These are phyloP conservation scores for Cavenderia fasciculata DNA, from an alignment of 78 protist genomes.

Conservation along the genomic window DNA sequence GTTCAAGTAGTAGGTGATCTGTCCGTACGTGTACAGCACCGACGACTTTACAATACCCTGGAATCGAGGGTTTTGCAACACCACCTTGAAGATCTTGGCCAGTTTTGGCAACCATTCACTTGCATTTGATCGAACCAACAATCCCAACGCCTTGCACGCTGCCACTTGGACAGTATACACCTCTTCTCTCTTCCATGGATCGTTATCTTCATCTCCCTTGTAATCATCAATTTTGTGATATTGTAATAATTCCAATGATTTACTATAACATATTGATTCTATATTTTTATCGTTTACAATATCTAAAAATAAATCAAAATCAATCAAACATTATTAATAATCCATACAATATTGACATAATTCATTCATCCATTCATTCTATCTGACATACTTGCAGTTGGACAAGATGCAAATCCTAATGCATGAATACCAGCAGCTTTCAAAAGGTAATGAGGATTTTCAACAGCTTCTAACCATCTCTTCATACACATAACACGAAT, in stretches of 20 bases:
- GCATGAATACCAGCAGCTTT: conserved; percentile 72
- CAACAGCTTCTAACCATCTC: conserved; percentile 71
- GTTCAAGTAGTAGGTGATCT: conserved; percentile 23
- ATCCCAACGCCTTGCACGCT: conserved; percentile 65
- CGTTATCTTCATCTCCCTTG: conserved; percentile 42
- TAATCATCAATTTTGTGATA: conserved; percentile 66
- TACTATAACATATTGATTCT: conserved; percentile 62
- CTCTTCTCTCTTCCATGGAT: conserved; percentile 63
- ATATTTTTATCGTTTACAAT: conserved; percentile 57
- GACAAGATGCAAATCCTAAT: conserved; percentile 82
- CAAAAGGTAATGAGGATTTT: conserved; percentile 8
- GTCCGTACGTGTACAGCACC: conserved; percentile 39
- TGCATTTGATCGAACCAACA: conserved; percentile 56
- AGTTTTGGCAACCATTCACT: conserved; percentile 65
- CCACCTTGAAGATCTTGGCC: conserved; percentile 33
- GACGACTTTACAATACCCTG: conserved; percentile 26
- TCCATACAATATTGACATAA: neutral
- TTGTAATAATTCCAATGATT: conserved; percentile 56
- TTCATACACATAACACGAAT: conserved; percentile 29
- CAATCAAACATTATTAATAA: neutral
- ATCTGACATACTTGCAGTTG: conserved; percentile 66
- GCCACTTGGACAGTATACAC: conserved; percentile 70
- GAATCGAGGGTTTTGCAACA: conserved; percentile 17
- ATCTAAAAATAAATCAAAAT: conserved; percentile 11
- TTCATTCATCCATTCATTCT: neutral